These are phyloP conservation scores for Colletotrichum somersetense DNA, from an alignment of 2,329 filamentous ascomycete species.

Conservation along the genomic window DNA sequence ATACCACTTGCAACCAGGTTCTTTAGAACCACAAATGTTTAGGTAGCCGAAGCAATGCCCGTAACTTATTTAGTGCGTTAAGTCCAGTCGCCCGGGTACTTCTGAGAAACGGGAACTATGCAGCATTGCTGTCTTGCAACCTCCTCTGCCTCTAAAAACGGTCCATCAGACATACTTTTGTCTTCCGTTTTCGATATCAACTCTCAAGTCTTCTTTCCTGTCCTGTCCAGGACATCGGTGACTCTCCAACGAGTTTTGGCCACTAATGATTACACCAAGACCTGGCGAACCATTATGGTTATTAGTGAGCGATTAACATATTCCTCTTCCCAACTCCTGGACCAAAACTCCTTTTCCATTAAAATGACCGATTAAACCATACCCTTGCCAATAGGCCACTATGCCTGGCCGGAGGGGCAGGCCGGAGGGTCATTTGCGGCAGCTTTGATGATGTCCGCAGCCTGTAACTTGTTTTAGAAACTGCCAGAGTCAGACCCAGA, in stretches of 20 bases:
- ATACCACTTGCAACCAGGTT: conserved; percentile 22
- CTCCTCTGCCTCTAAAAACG: background rate
- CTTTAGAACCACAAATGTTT: background rate
- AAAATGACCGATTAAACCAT: background rate
- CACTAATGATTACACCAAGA: background rate
- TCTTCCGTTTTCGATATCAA: background rate
- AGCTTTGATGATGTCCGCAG: conserved; percentile 60
- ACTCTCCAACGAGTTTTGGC: background rate
- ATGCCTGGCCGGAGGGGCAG: conserved; percentile 15
- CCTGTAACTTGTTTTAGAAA: conserved; percentile 47
- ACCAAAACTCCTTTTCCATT: background rate
- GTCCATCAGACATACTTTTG: background rate
- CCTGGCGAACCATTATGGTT: background rate
- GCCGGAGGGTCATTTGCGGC: conserved; percentile 21
- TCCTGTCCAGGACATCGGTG: background rate
- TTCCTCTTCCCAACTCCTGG: background rate
- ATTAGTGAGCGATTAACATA: background rate
- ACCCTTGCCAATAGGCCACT: conserved; percentile 14
- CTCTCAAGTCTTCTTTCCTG: background rate
- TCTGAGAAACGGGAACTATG: background rate
- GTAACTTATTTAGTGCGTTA: background rate
- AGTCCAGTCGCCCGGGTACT: background rate
- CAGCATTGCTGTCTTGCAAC: background rate
- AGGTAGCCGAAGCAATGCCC: background rate
- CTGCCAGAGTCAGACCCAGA: background rate